phyloP scores from a whole-genome alignment of 164 flowering plant genomes.

The Sedum album region DNA sequence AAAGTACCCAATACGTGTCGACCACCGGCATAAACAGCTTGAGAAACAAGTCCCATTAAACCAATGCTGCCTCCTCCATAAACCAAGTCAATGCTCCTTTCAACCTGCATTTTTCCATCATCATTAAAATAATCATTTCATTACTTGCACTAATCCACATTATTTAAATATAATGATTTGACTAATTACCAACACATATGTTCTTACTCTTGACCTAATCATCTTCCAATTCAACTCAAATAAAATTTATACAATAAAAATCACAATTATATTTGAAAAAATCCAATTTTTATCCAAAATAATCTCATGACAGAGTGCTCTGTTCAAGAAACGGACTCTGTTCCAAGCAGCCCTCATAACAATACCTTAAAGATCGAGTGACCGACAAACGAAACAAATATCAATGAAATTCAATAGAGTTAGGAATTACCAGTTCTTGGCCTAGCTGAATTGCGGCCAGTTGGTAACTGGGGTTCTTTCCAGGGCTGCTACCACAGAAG shows the following conservation, averaged over 20 bases:
- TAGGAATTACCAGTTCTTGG: slow-evolving; percentile 45
- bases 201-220: no score
- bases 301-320: background rate
- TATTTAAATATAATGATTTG: no score
- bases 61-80: slow-evolving; percentile 80
- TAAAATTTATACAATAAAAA: no score
- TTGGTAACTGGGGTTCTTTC: slow-evolving; percentile 68
- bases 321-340: slow-evolving; percentile 3
- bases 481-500: slow-evolving; percentile 80
- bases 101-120: slow-evolving; percentile 27
- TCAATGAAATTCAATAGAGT: background rate
- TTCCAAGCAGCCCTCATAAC: background rate
- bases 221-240: no score
- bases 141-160: background rate
- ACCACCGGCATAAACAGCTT: slow-evolving; percentile 75
- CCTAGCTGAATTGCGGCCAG: slow-evolving; percentile 74
- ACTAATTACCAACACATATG: background rate
- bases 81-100: slow-evolving; percentile 61
- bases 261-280: no score
- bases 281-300: background rate
- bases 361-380: background rate
- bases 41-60: slow-evolving; percentile 74
- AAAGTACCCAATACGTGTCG: slow-evolving; percentile 80
- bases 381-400: background rate
- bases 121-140: background rate